phyloP scores from a whole-genome alignment of 2,329 filamentous ascomycete genomes.

The Graphilbum sp. region DNA sequence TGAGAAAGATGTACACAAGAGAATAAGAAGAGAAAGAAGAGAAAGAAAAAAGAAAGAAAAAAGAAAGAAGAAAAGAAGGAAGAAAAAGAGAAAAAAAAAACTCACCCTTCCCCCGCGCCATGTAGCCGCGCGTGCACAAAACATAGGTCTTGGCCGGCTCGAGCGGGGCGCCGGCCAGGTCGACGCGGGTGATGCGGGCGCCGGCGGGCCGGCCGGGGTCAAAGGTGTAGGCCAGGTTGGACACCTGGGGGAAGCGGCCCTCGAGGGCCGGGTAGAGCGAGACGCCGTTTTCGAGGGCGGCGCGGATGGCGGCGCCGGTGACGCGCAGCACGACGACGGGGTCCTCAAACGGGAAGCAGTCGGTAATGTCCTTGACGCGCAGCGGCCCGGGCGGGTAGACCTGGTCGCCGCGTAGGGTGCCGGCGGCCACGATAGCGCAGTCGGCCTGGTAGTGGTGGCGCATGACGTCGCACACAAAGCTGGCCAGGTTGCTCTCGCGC shows the following conservation, averaged over 20 bases:
- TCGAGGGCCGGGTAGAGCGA: constrained; percentile 69
- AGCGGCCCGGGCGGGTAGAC: constrained; percentile 72
- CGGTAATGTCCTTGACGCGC: constrained; percentile 64
- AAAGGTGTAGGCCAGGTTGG: constrained; percentile 62
- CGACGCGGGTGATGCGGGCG: constrained; percentile 45
- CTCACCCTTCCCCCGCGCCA: constrained; percentile 60
- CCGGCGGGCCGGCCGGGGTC: constrained; percentile 45
- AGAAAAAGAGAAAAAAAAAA: neutral
- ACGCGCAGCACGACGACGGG: constrained; percentile 65
- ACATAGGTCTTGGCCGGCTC: constrained; percentile 49
- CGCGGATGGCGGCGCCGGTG: constrained; percentile 54
- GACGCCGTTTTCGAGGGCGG: constrained; percentile 74
- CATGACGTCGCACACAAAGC: constrained; percentile 89
- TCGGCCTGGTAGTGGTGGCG: constrained; percentile 66
- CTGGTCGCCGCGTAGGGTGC: constrained; percentile 77
- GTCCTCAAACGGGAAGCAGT: constrained; percentile 87
- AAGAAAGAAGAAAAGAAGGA: too few relatives aligned
- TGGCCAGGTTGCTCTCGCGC: constrained; percentile 69
- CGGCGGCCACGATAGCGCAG: constrained; percentile 69
- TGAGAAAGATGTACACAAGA: neutral
- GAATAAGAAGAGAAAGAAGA: neutral
- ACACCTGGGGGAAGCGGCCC: constrained; percentile 73
- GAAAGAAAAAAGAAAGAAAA: too few relatives aligned
- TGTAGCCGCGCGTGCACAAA: constrained; percentile 71
- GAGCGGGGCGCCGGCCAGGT: constrained; percentile 43